Base-by-base conservation (phyloP, 257 asterid genomes). In the Knoxia roxburghii region DNA sequence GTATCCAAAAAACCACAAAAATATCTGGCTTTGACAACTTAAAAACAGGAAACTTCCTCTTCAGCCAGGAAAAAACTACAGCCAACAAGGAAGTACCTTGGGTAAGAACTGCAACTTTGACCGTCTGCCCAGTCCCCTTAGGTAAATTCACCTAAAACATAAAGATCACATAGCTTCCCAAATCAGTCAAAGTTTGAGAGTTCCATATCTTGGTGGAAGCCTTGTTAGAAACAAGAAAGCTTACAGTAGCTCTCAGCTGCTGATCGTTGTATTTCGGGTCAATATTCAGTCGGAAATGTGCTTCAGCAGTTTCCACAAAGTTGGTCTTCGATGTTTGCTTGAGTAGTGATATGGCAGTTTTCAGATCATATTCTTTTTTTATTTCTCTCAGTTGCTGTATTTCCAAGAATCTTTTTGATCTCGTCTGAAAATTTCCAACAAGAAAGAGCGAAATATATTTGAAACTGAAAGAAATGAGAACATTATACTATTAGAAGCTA, bases 251-350 rank as follows among this genome's bases (percentile, higher is more conserved):
- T 80, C 99, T 87, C 67, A 93, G 90, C 73, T 93, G 97, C 69
- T 93, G 99, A 77, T 93, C 99, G 50, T 93, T 93, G 64, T 93
- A 93, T 77, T 93, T 93, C 12, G 97, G 99, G 77, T 93, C 99
- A 68, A 93, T 93, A 72, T 93, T 93, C 75, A 93, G 94, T 64
- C 97, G 97, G 77, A 93, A 93, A 88, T 93, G 97, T 65, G 95
- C 95, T 86, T 93, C 99, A 65, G 87, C 95, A 27, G 97, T 68
- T 84, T 90, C 97, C 4, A 84, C 84, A 68, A 93, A 93, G 80
- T 88, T 93, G 51, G 89, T 74, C 77, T 75, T 85, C 27, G 97
- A 85, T 59, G 90, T 78, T 84, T 81, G 76, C 84, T 88, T 93
- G 72, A 90, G 84, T 85, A 93, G 72, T 61, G 87, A 73, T 70